These are phyloP conservation scores for Tephrocybe rancida DNA, from an alignment of 768 basidiomycete species.

Conservation along the genomic window DNA sequence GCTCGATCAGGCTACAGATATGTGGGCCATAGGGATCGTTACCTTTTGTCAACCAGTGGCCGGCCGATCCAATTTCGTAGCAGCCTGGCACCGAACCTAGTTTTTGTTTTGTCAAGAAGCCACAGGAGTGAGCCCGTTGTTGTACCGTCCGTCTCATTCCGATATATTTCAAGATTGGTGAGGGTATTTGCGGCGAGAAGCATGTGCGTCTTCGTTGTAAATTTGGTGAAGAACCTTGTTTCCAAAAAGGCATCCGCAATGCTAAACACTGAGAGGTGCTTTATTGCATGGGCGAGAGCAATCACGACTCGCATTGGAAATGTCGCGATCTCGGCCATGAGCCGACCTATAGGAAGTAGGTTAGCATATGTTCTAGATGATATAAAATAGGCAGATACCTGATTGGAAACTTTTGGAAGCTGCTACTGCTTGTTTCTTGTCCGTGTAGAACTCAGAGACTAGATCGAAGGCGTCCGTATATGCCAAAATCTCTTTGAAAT, in stretches of 20 bases:
- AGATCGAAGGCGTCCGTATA: constrained; percentile 73
- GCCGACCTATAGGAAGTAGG: constrained; percentile 43
- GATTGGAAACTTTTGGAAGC: constrained; percentile 48
- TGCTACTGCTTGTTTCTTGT: constrained; percentile 39
- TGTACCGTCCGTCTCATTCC: constrained; percentile 82
- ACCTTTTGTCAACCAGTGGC: constrained; percentile 79
- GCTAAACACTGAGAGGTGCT: constrained; percentile 71
- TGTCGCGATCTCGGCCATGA: constrained; percentile 62
- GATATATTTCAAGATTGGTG: constrained; percentile 89
- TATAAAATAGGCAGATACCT: constrained; percentile 32
- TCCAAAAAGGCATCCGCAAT: constrained; percentile 80
- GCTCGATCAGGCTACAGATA: neutral
- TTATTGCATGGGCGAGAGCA: constrained; percentile 72
- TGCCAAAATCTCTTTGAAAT: constrained; percentile 52
- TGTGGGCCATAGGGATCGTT: constrained; percentile 15
- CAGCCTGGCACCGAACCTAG: constrained; percentile 85
- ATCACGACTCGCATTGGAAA: constrained; percentile 74
- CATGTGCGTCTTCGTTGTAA: constrained; percentile 82
- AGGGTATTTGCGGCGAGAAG: constrained; percentile 87
- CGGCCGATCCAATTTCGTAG: constrained; percentile 85
- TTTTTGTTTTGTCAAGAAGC: constrained; percentile 85
- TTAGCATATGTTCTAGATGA: neutral
- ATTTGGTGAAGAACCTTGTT: constrained; percentile 77
- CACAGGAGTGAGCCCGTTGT: constrained; percentile 78
- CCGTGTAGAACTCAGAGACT: constrained; percentile 67